Conservation (phyloP, 345 rosid genomes). For the Triadica sebifera region DNA sequence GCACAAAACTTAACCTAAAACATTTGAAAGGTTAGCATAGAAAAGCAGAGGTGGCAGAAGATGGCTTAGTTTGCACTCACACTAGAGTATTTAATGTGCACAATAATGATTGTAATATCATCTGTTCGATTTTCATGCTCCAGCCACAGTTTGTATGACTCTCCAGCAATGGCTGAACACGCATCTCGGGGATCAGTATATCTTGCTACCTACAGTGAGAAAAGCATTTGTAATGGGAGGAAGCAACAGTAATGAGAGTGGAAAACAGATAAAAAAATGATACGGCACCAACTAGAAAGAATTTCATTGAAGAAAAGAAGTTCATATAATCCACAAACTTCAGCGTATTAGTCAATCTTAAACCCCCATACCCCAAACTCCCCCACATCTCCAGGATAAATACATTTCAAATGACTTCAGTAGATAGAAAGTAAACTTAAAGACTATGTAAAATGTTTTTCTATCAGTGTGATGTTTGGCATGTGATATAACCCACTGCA, state of each 20-base stretch:
- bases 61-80: constrained; percentile 36
- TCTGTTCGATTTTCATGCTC: constrained; percentile 86
- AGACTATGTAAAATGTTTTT: too few species aligned
- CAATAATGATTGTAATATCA: constrained; percentile 93
- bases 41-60: background rate
- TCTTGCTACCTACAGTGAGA: constrained; percentile 55
- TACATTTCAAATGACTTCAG: too few species aligned
- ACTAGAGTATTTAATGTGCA: constrained; percentile 62
- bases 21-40: background rate
- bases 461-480: too few species aligned
- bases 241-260: background rate
- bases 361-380: too few species aligned
- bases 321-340: too few species aligned
- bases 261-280: too few species aligned
- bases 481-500: too few species aligned
- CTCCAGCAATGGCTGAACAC: constrained; percentile 85
- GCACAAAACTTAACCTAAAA: background rate
- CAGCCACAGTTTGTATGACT: constrained; percentile 90
- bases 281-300: background rate
- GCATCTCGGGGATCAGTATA: constrained; percentile 85
- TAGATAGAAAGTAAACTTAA: too few species aligned
- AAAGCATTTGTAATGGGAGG: background rate
- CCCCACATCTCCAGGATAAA: too few species aligned
- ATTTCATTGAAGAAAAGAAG: too few species aligned
- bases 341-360: too few species aligned